phyloP scores from a whole-genome alignment of 495 filamentous ascomycete genomes.

The Lasiosphaeria hispida region DNA sequence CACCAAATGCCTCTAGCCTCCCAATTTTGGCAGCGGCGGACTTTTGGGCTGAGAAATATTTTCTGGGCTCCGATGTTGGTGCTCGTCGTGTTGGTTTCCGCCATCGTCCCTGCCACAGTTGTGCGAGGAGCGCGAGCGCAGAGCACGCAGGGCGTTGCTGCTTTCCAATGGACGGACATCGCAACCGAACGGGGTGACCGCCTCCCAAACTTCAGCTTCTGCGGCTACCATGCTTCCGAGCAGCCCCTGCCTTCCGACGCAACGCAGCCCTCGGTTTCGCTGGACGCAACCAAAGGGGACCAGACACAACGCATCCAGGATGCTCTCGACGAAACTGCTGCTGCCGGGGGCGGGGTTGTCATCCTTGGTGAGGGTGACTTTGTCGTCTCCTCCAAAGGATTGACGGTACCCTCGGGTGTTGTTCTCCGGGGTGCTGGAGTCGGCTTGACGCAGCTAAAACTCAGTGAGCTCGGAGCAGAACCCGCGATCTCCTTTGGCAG shows the following conservation, averaged over 20 bases:
- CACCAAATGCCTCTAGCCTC: not conserved
- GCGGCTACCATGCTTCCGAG: not conserved
- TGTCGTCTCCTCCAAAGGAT: conserved; percentile 9
- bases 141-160: not conserved
- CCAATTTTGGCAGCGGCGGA: not conserved
- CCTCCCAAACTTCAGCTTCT: not conserved
- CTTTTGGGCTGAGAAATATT: not conserved
- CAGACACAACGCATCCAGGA: conserved; percentile 20
- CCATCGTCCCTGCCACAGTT: not conserved
- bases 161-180: not conserved
- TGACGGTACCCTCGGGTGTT: conserved; percentile 12
- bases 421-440: conserved; percentile 15
- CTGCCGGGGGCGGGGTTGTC: conserved; percentile 19
- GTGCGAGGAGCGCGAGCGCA: not conserved
- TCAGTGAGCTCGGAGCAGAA: not conserved
- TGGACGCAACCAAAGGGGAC: conserved; percentile 12
- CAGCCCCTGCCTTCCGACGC: not conserved
- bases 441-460: conserved; percentile 1
- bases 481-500: not conserved
- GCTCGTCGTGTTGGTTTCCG: not conserved
- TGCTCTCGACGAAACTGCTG: conserved; percentile 10
- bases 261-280: not conserved
- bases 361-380: conserved; percentile 14
- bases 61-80: not conserved
- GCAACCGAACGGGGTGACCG: not conserved